A percentile compares a stretch with the other conserved stretches of the same genome.
These are phyloP conservation scores for Corchorus olitorius DNA, from an alignment of 345 rosid species.

Conservation along the genomic window DNA sequence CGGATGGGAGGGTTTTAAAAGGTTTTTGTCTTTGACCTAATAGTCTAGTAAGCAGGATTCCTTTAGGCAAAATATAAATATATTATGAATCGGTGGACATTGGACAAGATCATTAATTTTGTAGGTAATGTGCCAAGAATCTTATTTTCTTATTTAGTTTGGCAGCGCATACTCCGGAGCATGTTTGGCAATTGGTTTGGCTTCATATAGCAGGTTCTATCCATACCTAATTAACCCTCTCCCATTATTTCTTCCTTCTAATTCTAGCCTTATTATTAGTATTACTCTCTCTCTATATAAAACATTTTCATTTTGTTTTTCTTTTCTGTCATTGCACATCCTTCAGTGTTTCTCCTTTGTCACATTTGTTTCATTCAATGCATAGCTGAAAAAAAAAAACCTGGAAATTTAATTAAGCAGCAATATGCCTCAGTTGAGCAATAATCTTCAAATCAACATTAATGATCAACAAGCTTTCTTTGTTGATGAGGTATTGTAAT, in stretches of 20 bases:
- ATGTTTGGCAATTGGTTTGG: conserved; percentile 5
- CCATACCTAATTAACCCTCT: conserved; percentile 2
- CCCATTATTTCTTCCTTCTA: not conserved
- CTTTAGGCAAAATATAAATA: not conserved
- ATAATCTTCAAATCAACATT: conserved; percentile 52
- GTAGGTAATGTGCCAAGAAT: not conserved
- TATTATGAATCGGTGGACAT: not conserved
- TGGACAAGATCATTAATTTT: not conserved
- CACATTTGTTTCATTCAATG: conserved; percentile 28
- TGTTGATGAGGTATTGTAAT: conserved; percentile 48
- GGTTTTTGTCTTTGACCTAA: not conserved
- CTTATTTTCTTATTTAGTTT: not conserved
- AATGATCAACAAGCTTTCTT: conserved; percentile 52
- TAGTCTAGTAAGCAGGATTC: not conserved
- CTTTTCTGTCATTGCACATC: not conserved
- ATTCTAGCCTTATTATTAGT: not conserved
- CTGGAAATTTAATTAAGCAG: not conserved
- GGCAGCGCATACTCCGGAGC: conserved; percentile 1
- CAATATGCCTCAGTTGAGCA: conserved; percentile 49
- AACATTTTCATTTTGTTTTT: not conserved
- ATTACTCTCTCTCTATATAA: not conserved
- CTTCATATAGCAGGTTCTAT: not conserved
- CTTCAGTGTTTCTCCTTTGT: conserved; percentile 1
- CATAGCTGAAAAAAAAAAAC: conserved; percentile 10
- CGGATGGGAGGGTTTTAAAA: not conserved